Evolutionary conservation across 1,284 basidiomycete species (phyloP).

Genomic region (Cutaneotrichosporon sp.): DNA sequence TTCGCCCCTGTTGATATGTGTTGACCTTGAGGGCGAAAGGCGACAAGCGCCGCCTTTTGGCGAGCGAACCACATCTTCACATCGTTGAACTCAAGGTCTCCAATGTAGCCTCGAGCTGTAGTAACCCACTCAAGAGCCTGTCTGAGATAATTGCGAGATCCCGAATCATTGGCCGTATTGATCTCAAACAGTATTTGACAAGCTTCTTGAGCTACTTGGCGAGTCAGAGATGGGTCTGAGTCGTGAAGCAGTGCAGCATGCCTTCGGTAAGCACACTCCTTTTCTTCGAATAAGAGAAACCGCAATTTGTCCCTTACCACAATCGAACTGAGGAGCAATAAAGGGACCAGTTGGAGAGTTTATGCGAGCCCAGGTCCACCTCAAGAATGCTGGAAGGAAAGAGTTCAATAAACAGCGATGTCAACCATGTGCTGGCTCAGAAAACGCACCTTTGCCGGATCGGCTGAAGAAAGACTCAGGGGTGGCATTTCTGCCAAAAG

Average conservation of each 20-base stretch:
- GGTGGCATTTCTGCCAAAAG: conserved; percentile 11
- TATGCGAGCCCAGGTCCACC: neutral
- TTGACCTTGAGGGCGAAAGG: neutral
- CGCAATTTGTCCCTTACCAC: too few relatives aligned
- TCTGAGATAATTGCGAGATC: conserved; percentile 20
- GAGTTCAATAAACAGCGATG: conserved; percentile 23
- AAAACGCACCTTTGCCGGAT: conserved; percentile 22
- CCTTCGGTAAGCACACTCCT: conserved; percentile 12
- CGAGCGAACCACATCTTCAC: conserved; percentile 5
- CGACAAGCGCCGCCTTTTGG: conserved; percentile 5
- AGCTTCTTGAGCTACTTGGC: neutral
- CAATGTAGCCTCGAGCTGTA: conserved; percentile 5
- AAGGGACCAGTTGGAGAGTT: conserved; percentile 23
- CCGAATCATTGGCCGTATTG: conserved; percentile 4
- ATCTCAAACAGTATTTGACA: conserved; percentile 4
- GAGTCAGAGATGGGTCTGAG: neutral
- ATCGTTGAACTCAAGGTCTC: conserved; percentile 4
- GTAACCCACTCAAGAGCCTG: conserved; percentile 27
- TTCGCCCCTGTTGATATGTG: neutral
- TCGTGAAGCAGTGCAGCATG: conserved; percentile 3
- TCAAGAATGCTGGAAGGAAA: conserved; percentile 21
- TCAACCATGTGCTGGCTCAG: neutral
- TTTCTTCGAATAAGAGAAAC: too few relatives aligned
- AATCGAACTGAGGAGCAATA: conserved; percentile 24
- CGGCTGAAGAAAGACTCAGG: conserved; percentile 13